phyloP scores from a whole-genome alignment of 2,329 filamentous ascomycete genomes.

The Monosporascus cannonballus region DNA sequence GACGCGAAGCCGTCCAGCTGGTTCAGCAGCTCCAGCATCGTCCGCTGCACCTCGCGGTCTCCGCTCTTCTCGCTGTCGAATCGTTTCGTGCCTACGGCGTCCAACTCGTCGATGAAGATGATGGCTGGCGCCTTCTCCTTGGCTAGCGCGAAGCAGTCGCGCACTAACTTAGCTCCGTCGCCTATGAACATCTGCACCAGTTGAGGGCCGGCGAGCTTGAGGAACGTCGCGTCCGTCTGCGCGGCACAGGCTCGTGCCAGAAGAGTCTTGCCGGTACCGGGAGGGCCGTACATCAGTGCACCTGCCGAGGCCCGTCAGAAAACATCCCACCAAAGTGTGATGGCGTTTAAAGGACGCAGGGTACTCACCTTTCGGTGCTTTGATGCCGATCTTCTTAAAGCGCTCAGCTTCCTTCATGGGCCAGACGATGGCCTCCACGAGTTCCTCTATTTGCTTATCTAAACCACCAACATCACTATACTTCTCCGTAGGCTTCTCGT shows the following conservation, averaged over 20 bases:
- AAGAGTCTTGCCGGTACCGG: constrained; percentile 84
- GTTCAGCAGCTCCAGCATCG: constrained; percentile 97
- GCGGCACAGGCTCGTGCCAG: constrained; percentile 93
- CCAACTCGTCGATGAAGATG: constrained; percentile 98
- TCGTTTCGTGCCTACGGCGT: constrained; percentile 97
- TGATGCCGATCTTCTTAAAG: constrained; percentile 99
- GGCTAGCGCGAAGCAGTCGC: constrained; percentile 93
- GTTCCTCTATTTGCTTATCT: constrained; percentile 98
- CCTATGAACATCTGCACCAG: constrained; percentile 99
- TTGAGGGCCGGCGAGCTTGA: constrained; percentile 95
- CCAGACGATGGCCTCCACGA: constrained; percentile 98
- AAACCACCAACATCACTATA: constrained; percentile 96
- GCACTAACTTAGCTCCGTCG: constrained; percentile 94
- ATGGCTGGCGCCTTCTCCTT: constrained; percentile 99
- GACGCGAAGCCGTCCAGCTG: constrained; percentile 97
- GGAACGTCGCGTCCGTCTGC: constrained; percentile 96
- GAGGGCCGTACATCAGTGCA: constrained; percentile 95
- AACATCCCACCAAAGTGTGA: not conserved
- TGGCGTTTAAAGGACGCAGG: constrained; percentile 1
- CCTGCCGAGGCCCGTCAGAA: constrained; percentile 44
- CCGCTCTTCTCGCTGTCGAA: constrained; percentile 98
- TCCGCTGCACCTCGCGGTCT: constrained; percentile 95
- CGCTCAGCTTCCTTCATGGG: constrained; percentile 99
- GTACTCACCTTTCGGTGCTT: constrained; percentile 86
- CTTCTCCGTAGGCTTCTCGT: constrained; percentile 99